These are phyloP conservation scores for Gillenia trifoliata DNA, from an alignment of 306 rosid genomes.

Conservation along the genomic window DNA sequence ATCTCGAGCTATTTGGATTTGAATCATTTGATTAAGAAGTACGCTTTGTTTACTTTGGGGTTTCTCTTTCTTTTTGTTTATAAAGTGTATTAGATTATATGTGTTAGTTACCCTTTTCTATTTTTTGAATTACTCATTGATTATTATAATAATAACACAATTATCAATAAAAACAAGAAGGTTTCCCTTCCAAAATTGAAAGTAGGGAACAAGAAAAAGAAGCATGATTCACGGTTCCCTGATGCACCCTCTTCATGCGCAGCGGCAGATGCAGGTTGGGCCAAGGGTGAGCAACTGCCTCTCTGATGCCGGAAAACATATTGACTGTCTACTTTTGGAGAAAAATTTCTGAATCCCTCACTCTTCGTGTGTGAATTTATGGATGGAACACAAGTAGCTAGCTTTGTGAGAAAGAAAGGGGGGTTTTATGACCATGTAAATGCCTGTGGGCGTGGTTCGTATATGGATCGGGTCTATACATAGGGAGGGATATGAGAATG, in stretches of 20 bases:
- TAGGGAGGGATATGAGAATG: too few relatives aligned
- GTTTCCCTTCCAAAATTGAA: constrained; percentile 26
- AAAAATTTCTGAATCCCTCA: neutral
- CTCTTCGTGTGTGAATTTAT: neutral
- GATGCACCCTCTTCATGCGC: neutral
- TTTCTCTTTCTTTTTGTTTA: neutral
- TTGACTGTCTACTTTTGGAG: neutral
- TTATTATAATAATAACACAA: constrained; percentile 16
- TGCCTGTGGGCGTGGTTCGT: too few relatives aligned
- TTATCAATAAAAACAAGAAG: constrained; percentile 31
- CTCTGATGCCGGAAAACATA: neutral
- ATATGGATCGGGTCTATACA: neutral
- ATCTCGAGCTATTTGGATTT: constrained; percentile 23
- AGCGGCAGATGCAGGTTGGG: neutral
- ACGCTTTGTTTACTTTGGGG: constrained; percentile 1
- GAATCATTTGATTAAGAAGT: constrained; percentile 27
- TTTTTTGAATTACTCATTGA: neutral
- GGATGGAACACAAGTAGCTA: neutral
- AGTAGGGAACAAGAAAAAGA: constrained; percentile 9
- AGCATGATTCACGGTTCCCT: neutral
- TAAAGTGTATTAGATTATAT: neutral
- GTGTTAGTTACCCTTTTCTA: constrained; percentile 7
- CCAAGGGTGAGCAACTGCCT: neutral
- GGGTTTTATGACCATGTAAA: too few relatives aligned
- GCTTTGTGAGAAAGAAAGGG: too few relatives aligned